Percentiles rank a stretch among this genome's conserved stretches.
Conservation (phyloP, 208 protist genomes). For the Leishmania guyanensis region DNA sequence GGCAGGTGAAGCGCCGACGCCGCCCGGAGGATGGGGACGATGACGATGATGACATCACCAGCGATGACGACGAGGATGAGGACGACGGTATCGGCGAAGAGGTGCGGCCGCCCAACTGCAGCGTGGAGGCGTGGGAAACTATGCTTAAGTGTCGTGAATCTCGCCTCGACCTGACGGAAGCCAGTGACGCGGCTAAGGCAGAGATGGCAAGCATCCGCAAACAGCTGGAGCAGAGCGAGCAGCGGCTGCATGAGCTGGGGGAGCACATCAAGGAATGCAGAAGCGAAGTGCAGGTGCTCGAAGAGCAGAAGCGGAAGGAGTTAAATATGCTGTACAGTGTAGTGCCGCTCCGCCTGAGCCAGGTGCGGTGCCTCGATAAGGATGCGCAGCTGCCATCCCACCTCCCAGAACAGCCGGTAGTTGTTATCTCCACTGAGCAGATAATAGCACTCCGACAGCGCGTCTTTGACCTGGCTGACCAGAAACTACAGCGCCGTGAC, state of each 20-base stretch:
- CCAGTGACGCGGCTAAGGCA: slow-evolving; percentile 68
- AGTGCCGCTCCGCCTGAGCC: slow-evolving; percentile 82
- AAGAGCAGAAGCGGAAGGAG: slow-evolving; percentile 93
- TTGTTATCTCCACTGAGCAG: slow-evolving; percentile 79
- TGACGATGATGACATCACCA: slow-evolving; percentile 84
- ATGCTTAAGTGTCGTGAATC: slow-evolving; percentile 91
- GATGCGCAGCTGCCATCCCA: slow-evolving; percentile 48
- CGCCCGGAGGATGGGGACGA: slow-evolving; percentile 67
- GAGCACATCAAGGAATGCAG: slow-evolving; percentile 64
- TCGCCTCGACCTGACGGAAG: slow-evolving; percentile 92
- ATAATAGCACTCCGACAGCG: slow-evolving; percentile 67
- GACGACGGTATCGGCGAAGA: slow-evolving; percentile 93
- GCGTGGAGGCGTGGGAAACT: slow-evolving; percentile 76
- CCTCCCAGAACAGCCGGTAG: slow-evolving; percentile 52
- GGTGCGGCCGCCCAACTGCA: slow-evolving; percentile 89
- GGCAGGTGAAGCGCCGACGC: slow-evolving; percentile 91
- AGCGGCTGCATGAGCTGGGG: slow-evolving; percentile 74
- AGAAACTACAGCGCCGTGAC: slow-evolving; percentile 66
- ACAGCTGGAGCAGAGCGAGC: slow-evolving; percentile 46
- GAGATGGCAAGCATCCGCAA: slow-evolving; percentile 31
- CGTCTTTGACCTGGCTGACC: slow-evolving; percentile 76
- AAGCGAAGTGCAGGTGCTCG: slow-evolving; percentile 87
- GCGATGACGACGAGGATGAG: slow-evolving; percentile 85
- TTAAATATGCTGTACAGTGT: slow-evolving; percentile 96
- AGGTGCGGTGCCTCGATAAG: slow-evolving; percentile 74